phyloP scores from a whole-genome alignment of 176 grass and related monocot species.

The Eleusine indica region DNA sequence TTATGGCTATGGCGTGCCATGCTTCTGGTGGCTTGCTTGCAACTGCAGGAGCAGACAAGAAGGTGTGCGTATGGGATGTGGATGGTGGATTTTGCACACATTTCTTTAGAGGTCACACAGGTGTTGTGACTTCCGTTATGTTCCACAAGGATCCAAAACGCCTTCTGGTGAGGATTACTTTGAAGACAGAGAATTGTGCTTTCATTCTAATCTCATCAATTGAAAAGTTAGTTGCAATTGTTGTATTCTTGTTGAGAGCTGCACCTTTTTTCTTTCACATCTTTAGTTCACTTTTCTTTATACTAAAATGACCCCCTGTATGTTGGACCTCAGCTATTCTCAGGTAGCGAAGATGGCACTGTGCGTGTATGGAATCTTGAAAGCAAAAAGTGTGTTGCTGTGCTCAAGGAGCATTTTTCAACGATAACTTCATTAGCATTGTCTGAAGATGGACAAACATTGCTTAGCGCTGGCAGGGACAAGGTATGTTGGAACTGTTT shows the following conservation, averaged over 20 bases:
- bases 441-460: conserved; percentile 73
- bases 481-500: conserved; percentile 52
- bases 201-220: background rate
- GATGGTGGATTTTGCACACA: conserved; percentile 98
- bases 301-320: conserved; percentile 25
- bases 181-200: conserved; percentile 14
- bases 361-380: conserved; percentile 86
- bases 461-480: conserved; percentile 92
- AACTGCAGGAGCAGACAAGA: conserved; percentile 91
- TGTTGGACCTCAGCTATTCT: conserved; percentile 75
- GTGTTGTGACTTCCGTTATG: conserved; percentile 73
- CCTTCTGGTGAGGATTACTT: conserved; percentile 68
- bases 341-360: conserved; percentile 78
- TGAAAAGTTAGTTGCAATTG: conserved; percentile 23
- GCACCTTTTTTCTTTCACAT: background rate
- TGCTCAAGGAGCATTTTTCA: conserved; percentile 82
- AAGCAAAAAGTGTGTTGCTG: conserved; percentile 77
- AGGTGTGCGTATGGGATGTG: conserved; percentile 89
- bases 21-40: conserved; percentile 92
- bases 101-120: conserved; percentile 91
- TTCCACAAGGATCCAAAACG: conserved; percentile 84
- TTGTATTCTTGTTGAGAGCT: background rate
- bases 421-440: conserved; percentile 80
- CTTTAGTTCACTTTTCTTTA: background rate
- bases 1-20: conserved; percentile 94